Conservation (phyloP, 805 yeast genomes). For the Candida rishiriensis region DNA sequence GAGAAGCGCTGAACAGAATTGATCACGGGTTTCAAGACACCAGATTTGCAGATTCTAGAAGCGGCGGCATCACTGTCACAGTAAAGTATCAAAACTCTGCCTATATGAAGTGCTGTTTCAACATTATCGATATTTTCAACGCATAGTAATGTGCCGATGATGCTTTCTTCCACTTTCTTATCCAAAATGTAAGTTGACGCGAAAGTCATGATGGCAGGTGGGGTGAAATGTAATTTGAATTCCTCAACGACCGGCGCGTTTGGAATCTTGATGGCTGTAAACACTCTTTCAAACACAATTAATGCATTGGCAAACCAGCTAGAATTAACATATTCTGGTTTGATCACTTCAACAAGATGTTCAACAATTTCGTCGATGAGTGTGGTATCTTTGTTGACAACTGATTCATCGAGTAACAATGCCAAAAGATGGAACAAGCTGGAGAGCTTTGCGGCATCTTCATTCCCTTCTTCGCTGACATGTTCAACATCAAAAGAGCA, state of each 20-base stretch:
- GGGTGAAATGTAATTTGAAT: conserved; percentile 10
- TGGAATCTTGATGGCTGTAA: conserved; percentile 51
- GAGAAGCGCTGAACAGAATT: conserved; percentile 34
- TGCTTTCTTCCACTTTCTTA: conserved; percentile 17
- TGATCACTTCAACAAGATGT: conserved; percentile 34
- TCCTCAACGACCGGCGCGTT: conserved; percentile 41
- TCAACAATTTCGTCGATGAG: conserved; percentile 33
- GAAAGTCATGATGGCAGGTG: conserved; percentile 13
- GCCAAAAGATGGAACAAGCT: conserved; percentile 41
- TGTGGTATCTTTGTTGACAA: conserved; percentile 33
- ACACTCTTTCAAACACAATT: conserved; percentile 48
- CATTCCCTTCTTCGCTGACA: conserved; percentile 12
- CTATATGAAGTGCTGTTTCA: conserved; percentile 47
- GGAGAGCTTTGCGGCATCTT: conserved; percentile 28
- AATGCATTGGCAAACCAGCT: conserved; percentile 61
- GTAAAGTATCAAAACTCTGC: conserved; percentile 51
- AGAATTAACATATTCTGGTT: conserved; percentile 34
- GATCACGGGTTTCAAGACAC: conserved; percentile 44
- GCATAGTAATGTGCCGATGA: conserved; percentile 42
- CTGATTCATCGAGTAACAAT: conserved; percentile 35
- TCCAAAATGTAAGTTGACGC: conserved; percentile 19
- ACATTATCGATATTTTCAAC: conserved; percentile 38
- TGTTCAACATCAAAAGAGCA: conserved; percentile 29
- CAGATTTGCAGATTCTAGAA: conserved; percentile 39
- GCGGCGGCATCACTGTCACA: conserved; percentile 42